These are phyloP conservation scores for Leccinum barrowsii DNA, from an alignment of 768 basidiomycete genomes.

Conservation along the genomic window DNA sequence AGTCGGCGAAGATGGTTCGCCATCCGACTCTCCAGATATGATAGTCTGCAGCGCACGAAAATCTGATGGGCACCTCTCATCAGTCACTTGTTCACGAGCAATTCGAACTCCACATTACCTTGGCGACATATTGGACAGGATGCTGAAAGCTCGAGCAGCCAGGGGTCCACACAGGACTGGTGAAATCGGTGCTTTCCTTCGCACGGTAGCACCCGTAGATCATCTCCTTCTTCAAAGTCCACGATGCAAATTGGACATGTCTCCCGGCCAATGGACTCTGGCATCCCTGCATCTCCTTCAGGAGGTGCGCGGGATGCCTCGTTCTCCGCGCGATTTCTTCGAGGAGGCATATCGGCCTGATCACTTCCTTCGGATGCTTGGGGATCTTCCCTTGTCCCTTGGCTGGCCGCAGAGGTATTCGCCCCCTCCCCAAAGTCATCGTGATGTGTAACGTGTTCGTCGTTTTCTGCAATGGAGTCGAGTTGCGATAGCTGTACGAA, in stretches of 20 bases:
- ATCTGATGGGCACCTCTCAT: conserved; percentile 34
- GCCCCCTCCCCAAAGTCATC: neutral
- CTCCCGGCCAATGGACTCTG: conserved; percentile 70
- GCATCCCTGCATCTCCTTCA: conserved; percentile 43
- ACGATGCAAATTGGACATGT: conserved; percentile 95
- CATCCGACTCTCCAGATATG: conserved; percentile 35
- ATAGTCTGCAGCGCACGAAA: conserved; percentile 62
- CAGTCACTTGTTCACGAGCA: neutral
- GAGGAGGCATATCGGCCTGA: conserved; percentile 3
- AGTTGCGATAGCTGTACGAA: conserved; percentile 14
- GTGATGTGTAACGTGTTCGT: neutral
- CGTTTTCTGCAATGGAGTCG: neutral
- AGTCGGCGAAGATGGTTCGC: conserved; percentile 3
- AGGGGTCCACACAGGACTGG: conserved; percentile 85
- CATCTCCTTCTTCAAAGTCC: conserved; percentile 93
- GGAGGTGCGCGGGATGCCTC: neutral
- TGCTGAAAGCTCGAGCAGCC: conserved; percentile 86
- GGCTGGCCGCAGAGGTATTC: neutral
- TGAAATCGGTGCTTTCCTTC: conserved; percentile 91
- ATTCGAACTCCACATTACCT: conserved; percentile 43
- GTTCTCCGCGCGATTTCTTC: neutral
- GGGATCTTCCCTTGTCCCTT: conserved; percentile 1
- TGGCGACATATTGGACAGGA: conserved; percentile 92
- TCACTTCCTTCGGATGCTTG: conserved; percentile 2
- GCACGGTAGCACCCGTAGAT: conserved; percentile 86